These are phyloP conservation scores for Mucor irregularis DNA, from an alignment of 371 early-diverging fungal genomes.

Conservation along the genomic window DNA sequence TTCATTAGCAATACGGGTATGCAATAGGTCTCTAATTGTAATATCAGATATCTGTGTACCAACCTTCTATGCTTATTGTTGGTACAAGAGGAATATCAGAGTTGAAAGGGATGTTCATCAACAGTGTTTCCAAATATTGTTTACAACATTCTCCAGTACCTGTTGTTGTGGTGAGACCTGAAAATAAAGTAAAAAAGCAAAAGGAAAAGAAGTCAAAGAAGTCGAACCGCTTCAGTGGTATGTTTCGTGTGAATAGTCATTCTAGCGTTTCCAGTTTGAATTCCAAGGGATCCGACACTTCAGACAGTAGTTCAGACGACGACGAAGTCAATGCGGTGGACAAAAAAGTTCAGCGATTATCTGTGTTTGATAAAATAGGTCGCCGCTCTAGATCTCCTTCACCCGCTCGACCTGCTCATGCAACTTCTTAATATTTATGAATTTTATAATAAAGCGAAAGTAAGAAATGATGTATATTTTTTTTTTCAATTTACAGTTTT, in stretches of 20 bases:
- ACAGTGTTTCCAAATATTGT: conserved; percentile 61
- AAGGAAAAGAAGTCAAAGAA: conserved; percentile 42
- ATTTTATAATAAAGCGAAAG: not conserved
- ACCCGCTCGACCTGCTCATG: conserved; percentile 19
- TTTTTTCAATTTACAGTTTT: no score
- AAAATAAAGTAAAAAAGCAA: conserved; percentile 50
- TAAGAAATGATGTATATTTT: no score
- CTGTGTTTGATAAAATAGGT: conserved; percentile 35
- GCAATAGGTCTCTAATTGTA: no score
- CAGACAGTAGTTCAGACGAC: conserved; percentile 27
- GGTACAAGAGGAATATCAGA: conserved; percentile 63
- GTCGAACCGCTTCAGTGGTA: conserved; percentile 39
- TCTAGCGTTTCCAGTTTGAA: conserved; percentile 26
- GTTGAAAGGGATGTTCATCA: conserved; percentile 59
- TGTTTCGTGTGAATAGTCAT: conserved; percentile 40
- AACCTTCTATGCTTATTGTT: conserved; percentile 63
- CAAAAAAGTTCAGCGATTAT: conserved; percentile 33
- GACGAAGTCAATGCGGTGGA: conserved; percentile 21
- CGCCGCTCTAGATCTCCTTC: conserved; percentile 44
- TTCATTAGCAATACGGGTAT: not conserved
- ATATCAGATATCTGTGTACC: conserved; percentile 54
- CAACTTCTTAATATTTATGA: not conserved
- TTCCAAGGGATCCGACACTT: conserved; percentile 23
- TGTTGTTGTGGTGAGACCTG: conserved; percentile 61
- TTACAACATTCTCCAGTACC: conserved; percentile 61